Conservation (phyloP, 139 green algal genomes). For the Trebouxia sp. region DNA sequence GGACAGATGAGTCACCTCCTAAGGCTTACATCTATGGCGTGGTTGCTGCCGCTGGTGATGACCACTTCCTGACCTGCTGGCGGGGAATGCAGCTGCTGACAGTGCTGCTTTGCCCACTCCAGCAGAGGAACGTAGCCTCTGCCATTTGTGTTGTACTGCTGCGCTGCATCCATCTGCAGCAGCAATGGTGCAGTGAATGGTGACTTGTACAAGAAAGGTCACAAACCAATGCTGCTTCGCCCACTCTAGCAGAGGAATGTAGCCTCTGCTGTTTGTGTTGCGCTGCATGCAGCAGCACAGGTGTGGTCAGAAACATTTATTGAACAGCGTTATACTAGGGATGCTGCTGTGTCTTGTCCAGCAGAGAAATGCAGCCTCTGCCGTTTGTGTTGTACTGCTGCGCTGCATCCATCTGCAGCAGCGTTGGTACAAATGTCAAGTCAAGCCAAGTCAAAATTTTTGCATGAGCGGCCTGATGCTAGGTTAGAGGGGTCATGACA, state of each 20-base stretch:
- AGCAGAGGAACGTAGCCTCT: slow-evolving; percentile 39
- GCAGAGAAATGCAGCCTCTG: slow-evolving; percentile 37
- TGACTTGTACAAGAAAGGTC: too few relatives aligned
- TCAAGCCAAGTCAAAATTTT: too few relatives aligned
- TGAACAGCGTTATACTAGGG: neutral
- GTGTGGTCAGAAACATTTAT: neutral
- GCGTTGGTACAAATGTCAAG: too few relatives aligned
- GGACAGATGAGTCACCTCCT: too few relatives aligned
- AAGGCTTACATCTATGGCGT: slow-evolving; percentile 46
- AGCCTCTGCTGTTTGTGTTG: slow-evolving; percentile 41
- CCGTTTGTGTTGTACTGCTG: slow-evolving; percentile 58
- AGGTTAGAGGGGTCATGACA: too few relatives aligned
- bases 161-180: slow-evolving; percentile 28
- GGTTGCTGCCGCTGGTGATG: slow-evolving; percentile 51
- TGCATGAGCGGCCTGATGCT: too few relatives aligned
- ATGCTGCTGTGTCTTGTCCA: slow-evolving; percentile 40
- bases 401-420: slow-evolving; percentile 17
- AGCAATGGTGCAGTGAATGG: too few relatives aligned
- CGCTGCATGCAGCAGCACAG: slow-evolving; percentile 41
- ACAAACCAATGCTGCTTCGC: slow-evolving; percentile 34
- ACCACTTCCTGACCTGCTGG: slow-evolving; percentile 37
- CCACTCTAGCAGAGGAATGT: slow-evolving; percentile 40
- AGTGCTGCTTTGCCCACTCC: slow-evolving; percentile 39
- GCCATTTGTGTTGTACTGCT: slow-evolving; percentile 56
- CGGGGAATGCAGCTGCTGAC: slow-evolving; percentile 31